Percentiles rank a stretch among this genome's conserved stretches.
phyloP scores from a whole-genome alignment of 2,329 filamentous ascomycete genomes.

The Trichothecium sympodiale region DNA sequence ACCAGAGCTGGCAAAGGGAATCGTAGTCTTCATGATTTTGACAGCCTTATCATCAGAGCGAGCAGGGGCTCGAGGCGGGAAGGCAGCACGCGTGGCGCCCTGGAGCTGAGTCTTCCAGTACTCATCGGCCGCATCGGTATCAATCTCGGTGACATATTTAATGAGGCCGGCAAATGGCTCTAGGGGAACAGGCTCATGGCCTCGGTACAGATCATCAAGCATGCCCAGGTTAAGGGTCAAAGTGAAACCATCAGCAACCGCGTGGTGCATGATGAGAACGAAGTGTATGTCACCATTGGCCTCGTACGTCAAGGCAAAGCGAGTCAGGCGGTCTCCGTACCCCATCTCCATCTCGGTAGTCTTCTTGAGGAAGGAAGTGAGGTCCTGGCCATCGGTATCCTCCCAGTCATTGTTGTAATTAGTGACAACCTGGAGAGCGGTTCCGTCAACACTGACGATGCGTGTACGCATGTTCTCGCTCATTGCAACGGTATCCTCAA shows the following conservation, averaged over 20 bases:
- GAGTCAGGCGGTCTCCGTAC: slow-evolving; percentile 4
- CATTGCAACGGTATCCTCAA: slow-evolving; percentile 3
- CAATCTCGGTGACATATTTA: slow-evolving; percentile 2
- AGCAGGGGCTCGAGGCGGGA: slow-evolving; percentile 2
- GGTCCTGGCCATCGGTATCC: background rate
- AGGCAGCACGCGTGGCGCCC: slow-evolving; percentile 4
- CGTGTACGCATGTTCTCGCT: background rate
- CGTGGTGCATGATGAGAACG: slow-evolving; percentile 5
- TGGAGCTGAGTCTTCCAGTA: slow-evolving; percentile 7
- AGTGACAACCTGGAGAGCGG: background rate
- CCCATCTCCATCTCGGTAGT: background rate
- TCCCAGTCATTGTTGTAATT: background rate
- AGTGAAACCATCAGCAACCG: slow-evolving; percentile 7
- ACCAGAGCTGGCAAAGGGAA: background rate
- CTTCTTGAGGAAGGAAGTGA: background rate
- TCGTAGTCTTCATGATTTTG: background rate
- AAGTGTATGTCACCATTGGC: background rate
- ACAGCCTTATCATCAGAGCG: background rate
- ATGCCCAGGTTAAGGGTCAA: background rate
- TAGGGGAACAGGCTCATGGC: background rate
- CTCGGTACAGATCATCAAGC: background rate
- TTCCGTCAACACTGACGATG: background rate
- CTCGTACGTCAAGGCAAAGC: slow-evolving; percentile 1
- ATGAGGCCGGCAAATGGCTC: slow-evolving; percentile 4
- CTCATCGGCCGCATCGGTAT: background rate